A percentile compares a stretch with the other conserved stretches of the same genome.
phyloP scores from a whole-genome alignment of 2,329 filamentous ascomycete genomes.

The Calonectria pteridis region DNA sequence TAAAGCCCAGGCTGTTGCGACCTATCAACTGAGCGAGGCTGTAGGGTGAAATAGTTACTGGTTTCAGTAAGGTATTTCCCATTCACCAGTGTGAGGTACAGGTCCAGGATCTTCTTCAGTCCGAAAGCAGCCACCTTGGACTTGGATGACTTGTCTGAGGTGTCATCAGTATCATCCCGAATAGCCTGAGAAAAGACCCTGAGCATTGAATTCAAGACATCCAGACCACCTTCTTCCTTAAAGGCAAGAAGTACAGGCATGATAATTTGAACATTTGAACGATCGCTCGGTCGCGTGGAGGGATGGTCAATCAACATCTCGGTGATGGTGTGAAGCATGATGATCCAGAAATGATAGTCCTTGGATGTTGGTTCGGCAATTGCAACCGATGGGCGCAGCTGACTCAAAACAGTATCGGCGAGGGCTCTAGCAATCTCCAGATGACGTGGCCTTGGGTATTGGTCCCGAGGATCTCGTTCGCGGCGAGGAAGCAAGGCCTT shows the following conservation, averaged over 20 bases:
- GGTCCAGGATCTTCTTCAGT: slow-evolving; percentile 85
- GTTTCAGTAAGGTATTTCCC: slow-evolving; percentile 87
- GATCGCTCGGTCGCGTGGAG: slow-evolving; percentile 61
- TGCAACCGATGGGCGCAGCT: slow-evolving; percentile 66
- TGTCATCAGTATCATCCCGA: slow-evolving; percentile 52
- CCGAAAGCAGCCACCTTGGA: slow-evolving; percentile 66
- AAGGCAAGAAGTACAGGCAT: slow-evolving; percentile 89
- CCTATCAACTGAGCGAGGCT: slow-evolving; percentile 55
- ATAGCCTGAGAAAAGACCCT: slow-evolving; percentile 67
- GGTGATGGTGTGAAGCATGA: slow-evolving; percentile 81
- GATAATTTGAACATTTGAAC: slow-evolving; percentile 66
- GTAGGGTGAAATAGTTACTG: slow-evolving; percentile 64
- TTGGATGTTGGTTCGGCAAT: slow-evolving; percentile 64
- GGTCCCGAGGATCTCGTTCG: slow-evolving; percentile 68
- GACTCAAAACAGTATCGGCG: slow-evolving; percentile 76
- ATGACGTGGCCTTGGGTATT: slow-evolving; percentile 66
- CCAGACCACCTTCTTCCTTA: slow-evolving; percentile 83
- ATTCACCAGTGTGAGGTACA: slow-evolving; percentile 82
- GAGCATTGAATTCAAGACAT: slow-evolving; percentile 79
- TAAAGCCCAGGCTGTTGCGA: slow-evolving; percentile 59
- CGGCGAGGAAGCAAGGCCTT: slow-evolving; percentile 84
- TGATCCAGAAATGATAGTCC: slow-evolving; percentile 84
- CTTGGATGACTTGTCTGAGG: slow-evolving; percentile 59
- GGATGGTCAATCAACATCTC: slow-evolving; percentile 81
- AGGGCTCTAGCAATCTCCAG: slow-evolving; percentile 73